Conservation (phyloP, 2,329 filamentous ascomycete genomes). For the Colletotrichum sublineola region DNA sequence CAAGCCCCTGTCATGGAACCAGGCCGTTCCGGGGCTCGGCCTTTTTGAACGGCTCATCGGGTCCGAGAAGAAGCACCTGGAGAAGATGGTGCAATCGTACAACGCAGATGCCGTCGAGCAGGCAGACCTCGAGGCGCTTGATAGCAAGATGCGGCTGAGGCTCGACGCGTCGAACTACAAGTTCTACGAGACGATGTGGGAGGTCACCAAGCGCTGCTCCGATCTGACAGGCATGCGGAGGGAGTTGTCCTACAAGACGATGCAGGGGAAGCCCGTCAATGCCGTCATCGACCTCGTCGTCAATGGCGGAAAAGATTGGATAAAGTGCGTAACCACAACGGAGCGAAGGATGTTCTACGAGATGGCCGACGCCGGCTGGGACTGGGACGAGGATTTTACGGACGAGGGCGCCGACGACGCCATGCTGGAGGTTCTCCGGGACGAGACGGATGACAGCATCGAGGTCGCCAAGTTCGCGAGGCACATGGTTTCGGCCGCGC, state of each 20-base stretch:
- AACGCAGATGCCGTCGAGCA: not conserved
- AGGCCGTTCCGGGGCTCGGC: constrained; percentile 39
- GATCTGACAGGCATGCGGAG: constrained; percentile 36
- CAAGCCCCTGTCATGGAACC: constrained; percentile 41
- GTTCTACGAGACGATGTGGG: constrained; percentile 42
- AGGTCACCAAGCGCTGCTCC: constrained; percentile 38
- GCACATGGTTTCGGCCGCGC: constrained; percentile 54
- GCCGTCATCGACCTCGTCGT: constrained; percentile 41
- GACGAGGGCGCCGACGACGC: constrained; percentile 53
- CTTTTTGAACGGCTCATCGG: constrained; percentile 39
- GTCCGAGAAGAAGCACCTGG: constrained; percentile 41
- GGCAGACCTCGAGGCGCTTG: constrained; percentile 17
- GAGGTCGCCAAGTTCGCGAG: constrained; percentile 48
- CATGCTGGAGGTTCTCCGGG: constrained; percentile 46
- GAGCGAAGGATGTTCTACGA: constrained; percentile 52
- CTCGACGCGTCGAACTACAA: constrained; percentile 42
- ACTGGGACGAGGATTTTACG: constrained; percentile 53
- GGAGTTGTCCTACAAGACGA: constrained; percentile 32
- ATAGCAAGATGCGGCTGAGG: constrained; percentile 26
- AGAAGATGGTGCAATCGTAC: constrained; percentile 36
- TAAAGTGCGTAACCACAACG: constrained; percentile 43
- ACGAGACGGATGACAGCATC: constrained; percentile 39
- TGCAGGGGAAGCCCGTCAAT: not conserved
- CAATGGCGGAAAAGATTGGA: constrained; percentile 38
- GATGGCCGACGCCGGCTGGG: constrained; percentile 58